A percentile compares a stretch with the other conserved stretches of the same genome.
Conservation (phyloP, 805 yeast genomes). For the Grigorovia transvaalensis region DNA sequence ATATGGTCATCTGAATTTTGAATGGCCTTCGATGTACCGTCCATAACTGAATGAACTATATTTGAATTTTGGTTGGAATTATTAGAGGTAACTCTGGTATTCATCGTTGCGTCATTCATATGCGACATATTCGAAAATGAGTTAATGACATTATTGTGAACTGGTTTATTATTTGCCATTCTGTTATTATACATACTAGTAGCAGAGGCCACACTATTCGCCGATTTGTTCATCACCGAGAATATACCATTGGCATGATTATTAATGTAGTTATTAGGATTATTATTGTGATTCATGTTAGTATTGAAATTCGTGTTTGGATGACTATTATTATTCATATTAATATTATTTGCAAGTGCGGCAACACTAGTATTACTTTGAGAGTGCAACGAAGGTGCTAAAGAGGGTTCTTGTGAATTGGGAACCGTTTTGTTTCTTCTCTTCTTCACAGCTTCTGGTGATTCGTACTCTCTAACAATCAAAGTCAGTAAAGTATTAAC, state of each 20-base stretch:
- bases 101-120: background rate
- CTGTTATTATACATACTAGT: too few species aligned
- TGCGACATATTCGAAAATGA: background rate
- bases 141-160: background rate
- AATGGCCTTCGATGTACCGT: background rate
- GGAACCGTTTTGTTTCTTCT: constrained; percentile 25
- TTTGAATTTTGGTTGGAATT: background rate
- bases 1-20: constrained; percentile 5
- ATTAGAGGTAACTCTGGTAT: background rate
- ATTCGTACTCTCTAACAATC: constrained; percentile 59
- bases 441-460: constrained; percentile 45
- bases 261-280: background rate
- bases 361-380: constrained; percentile 4
- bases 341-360: background rate
- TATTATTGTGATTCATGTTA: background rate
- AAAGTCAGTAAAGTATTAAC: constrained; percentile 58
- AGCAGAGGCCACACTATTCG: too few species aligned
- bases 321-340: background rate
- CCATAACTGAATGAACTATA: background rate
- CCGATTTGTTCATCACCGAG: too few species aligned
- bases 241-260: background rate
- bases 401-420: constrained; percentile 12
- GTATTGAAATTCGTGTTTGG: background rate
- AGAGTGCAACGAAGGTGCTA: constrained; percentile 2
- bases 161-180: background rate